phyloP scores from a whole-genome alignment of 257 asterid species.

The Solanum okadae region DNA sequence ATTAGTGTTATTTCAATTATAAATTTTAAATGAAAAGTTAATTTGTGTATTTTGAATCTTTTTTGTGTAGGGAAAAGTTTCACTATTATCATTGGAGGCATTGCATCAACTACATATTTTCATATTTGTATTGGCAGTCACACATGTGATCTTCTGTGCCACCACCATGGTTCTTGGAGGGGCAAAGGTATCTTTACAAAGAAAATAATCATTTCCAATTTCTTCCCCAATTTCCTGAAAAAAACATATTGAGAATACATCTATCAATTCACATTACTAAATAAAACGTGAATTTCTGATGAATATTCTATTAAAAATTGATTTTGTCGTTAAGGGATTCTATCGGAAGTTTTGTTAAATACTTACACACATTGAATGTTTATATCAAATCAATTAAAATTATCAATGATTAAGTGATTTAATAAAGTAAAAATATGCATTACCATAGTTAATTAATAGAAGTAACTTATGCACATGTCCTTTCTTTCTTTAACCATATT shows the following conservation, averaged over 20 bases:
- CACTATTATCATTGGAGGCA: conserved; percentile 67
- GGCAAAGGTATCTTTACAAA: conserved; percentile 34
- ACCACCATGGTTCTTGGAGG: conserved; percentile 70
- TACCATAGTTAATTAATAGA: background rate
- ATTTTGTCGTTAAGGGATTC: background rate
- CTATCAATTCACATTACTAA: background rate
- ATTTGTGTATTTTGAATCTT: background rate
- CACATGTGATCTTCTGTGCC: conserved; percentile 66
- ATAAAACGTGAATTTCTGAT: background rate
- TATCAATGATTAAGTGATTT: background rate
- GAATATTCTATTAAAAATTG: background rate
- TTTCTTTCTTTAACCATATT: too few species aligned
- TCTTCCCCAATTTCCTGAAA: background rate
- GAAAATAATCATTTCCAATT: background rate
- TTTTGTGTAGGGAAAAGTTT: conserved; percentile 44
- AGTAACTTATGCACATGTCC: too few species aligned
- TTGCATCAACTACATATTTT: conserved; percentile 85
- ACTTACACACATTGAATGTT: background rate
- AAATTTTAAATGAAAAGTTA: background rate
- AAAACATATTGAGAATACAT: background rate
- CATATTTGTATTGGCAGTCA: conserved; percentile 77
- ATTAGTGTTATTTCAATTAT: background rate
- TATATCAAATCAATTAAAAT: background rate
- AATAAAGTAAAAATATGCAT: background rate
- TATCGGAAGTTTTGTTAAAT: background rate